Base-by-base conservation (phyloP, 306 rosid species). In the Pterocarpus santalinus region DNA sequence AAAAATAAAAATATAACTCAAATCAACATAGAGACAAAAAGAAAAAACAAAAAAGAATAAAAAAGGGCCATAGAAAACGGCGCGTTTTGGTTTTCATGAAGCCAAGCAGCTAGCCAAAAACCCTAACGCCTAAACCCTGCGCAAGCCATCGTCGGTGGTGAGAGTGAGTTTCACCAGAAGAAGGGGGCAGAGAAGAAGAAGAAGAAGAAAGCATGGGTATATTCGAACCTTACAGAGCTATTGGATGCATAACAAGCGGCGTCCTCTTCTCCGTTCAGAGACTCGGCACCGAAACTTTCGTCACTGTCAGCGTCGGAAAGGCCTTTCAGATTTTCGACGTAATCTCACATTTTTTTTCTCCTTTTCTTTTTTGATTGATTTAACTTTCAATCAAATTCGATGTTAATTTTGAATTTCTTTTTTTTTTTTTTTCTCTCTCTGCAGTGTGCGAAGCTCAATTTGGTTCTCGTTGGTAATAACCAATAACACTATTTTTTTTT, bases 241-340 rank as follows among this genome's bases (percentile, higher is more conserved):
- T 93, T 7, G 99, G 99, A 51, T 91, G 90, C 92, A 89, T 94
- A 30, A 90, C 99, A 5, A 83, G 84, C 86, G 61, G 79, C 65
- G 87, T 90, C 1, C 97, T 98, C 17, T 85, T 95, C 89, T 87
- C 98, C 17, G 66, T 95, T 71, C 98, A 95, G 85, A 83, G 98
- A 57, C 88, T 93, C 11, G 98, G 98, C 74, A 93, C 93, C 49
- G 98, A 95, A 86, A 91, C 96, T 80, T 95, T 95, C 80, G 90
- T 93, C 83, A 89, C 97, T 3, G 93, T 93, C 82, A 87, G 90
- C 70, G 95, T 91, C 3, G 99, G 98, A 62, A 93, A 93, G 62
- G 93, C 99, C 36, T 95, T 95, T 86, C 99, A 95, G 71, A 85
- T 95, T 78, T 95, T 89, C 75, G 90, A 95, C 33, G 99, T 95